Conservation (phyloP, 2,329 filamentous ascomycete species). For the Cladosporium sp. region DNA sequence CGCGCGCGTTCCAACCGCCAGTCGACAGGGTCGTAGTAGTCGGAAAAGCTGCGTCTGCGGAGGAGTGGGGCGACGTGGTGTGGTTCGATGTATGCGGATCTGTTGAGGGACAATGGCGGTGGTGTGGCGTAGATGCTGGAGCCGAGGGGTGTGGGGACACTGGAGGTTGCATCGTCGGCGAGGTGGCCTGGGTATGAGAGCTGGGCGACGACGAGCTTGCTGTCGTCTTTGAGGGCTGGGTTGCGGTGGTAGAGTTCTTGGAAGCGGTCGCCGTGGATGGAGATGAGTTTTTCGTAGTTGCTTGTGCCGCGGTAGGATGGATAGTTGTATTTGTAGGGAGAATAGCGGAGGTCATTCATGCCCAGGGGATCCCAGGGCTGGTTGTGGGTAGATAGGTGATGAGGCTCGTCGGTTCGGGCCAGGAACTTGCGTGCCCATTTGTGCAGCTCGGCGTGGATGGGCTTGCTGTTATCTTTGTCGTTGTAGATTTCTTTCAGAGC, state of each 20-base stretch:
- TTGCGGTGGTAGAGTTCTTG: slow-evolving; percentile 24
- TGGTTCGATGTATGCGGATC: background rate
- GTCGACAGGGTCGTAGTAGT: slow-evolving; percentile 6
- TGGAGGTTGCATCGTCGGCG: background rate
- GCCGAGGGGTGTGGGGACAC: background rate
- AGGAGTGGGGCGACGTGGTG: background rate
- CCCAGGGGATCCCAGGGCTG: background rate
- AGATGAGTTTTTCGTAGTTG: slow-evolving; percentile 28
- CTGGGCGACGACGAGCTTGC: slow-evolving; percentile 23
- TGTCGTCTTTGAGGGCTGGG: slow-evolving; percentile 27
- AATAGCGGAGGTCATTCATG: background rate
- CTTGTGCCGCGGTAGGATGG: slow-evolving; percentile 16
- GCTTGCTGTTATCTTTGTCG: slow-evolving; percentile 22
- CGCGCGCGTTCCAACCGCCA: background rate
- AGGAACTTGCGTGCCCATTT: slow-evolving; percentile 33
- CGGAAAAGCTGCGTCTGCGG: slow-evolving; percentile 14
- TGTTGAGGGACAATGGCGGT: background rate
- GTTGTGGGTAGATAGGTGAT: background rate
- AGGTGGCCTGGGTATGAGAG: slow-evolving; percentile 13
- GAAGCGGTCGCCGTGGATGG: slow-evolving; percentile 21
- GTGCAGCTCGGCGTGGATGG: slow-evolving; percentile 32
- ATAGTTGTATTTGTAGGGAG: background rate
- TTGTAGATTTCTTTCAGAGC: slow-evolving; percentile 42
- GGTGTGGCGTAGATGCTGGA: background rate
- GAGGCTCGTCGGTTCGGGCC: slow-evolving; percentile 18